phyloP scores from a whole-genome alignment of 805 yeast genomes.

The Schizosaccharomyces octosporus region DNA sequence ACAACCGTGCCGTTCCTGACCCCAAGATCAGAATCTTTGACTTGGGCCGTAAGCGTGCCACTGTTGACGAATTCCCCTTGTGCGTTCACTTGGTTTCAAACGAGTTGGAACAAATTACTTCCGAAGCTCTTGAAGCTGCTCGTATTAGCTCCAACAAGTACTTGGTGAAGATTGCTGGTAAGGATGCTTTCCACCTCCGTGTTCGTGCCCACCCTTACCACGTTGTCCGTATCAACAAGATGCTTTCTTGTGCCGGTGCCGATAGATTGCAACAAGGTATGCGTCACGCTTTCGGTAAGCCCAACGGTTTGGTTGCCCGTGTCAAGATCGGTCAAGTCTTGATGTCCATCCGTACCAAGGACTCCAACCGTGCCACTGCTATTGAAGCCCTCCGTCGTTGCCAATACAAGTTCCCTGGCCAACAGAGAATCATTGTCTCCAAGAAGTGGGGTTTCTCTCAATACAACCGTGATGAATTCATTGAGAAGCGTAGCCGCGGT shows the following conservation, averaged over 20 bases:
- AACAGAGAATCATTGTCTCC: slow-evolving; percentile 95
- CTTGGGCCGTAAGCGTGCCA: slow-evolving; percentile 98
- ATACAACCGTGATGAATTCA: slow-evolving; percentile 92
- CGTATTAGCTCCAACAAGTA: slow-evolving; percentile 99
- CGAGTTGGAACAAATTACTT: slow-evolving; percentile 96
- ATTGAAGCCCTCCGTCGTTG: slow-evolving; percentile 99
- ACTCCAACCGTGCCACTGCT: slow-evolving; percentile 88
- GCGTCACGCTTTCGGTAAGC: slow-evolving; percentile 99
- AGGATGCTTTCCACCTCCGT: slow-evolving; percentile 99
- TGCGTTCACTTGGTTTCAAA: slow-evolving; percentile 98
- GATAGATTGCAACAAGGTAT: slow-evolving; percentile 99
- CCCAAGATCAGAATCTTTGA: slow-evolving; percentile 97
- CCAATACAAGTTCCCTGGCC: slow-evolving; percentile 99
- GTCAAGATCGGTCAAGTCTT: slow-evolving; percentile 95
- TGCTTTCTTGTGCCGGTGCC: slow-evolving; percentile 99
- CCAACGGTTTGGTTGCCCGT: slow-evolving; percentile 98
- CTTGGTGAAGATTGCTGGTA: slow-evolving; percentile 90
- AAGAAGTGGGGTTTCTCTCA: slow-evolving; percentile 99
- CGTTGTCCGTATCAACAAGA: slow-evolving; percentile 98
- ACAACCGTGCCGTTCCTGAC: slow-evolving; percentile 99
- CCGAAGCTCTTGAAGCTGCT: slow-evolving; percentile 99
- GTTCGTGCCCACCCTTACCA: slow-evolving; percentile 99
- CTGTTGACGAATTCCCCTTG: slow-evolving; percentile 97
- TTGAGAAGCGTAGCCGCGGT: slow-evolving; percentile 81
- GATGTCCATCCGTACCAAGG: slow-evolving; percentile 95